Conservation (phyloP, 306 rosid species). For the Begonia peltatifolia region DNA sequence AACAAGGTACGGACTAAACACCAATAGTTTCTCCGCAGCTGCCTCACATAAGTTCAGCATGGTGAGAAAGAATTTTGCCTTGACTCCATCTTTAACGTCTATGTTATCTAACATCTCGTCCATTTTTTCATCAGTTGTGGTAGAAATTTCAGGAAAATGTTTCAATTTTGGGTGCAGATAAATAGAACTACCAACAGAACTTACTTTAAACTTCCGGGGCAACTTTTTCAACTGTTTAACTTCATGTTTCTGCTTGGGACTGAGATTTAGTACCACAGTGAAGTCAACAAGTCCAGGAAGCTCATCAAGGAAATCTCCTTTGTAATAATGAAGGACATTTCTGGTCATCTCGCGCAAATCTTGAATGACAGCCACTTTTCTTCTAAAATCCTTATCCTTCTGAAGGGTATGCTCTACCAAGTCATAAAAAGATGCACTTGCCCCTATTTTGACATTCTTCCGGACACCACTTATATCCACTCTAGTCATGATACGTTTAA, state of each 20-base stretch:
- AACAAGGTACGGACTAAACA: slow-evolving; percentile 80
- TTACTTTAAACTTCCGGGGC: slow-evolving; percentile 46
- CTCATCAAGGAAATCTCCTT: slow-evolving; percentile 94
- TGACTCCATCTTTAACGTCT: slow-evolving; percentile 62
- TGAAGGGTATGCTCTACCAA: slow-evolving; percentile 70
- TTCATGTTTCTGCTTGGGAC: slow-evolving; percentile 46
- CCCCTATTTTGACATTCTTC: slow-evolving; percentile 30
- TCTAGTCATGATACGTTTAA: slow-evolving; percentile 59
- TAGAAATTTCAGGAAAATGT: slow-evolving; percentile 25
- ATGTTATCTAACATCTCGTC: slow-evolving; percentile 40
- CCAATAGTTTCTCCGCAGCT: slow-evolving; percentile 68
- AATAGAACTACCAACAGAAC: slow-evolving; percentile 65
- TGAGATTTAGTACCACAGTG: slow-evolving; percentile 56
- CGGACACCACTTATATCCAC: slow-evolving; percentile 37
- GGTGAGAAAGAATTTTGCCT: slow-evolving; percentile 58
- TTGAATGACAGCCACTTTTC: slow-evolving; percentile 64
- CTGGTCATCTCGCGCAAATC: slow-evolving; percentile 93
- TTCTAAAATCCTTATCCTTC: slow-evolving; percentile 62
- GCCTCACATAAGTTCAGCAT: slow-evolving; percentile 54
- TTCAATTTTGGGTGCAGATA: slow-evolving; percentile 68
- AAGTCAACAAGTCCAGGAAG: slow-evolving; percentile 89
- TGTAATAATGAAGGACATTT: slow-evolving; percentile 73
- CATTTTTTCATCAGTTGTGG: slow-evolving; percentile 29
- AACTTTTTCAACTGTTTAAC: slow-evolving; percentile 27
- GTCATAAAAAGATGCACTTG: slow-evolving; percentile 37